Conservation (phyloP, 345 rosid genomes). For the Syzygium oleosum region DNA sequence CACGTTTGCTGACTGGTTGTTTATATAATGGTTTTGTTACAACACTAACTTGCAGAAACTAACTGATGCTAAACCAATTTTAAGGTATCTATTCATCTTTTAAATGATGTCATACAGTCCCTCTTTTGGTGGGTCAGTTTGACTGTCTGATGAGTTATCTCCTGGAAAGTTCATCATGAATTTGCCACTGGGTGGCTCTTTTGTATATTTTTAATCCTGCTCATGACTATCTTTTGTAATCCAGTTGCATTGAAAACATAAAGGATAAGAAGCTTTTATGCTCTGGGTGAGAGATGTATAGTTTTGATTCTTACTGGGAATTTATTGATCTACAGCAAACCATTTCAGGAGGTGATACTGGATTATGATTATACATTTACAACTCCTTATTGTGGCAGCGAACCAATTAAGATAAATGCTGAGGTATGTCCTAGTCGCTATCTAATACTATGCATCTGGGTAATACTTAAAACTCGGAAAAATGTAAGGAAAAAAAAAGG, state of each 20-base stretch:
- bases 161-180: background rate
- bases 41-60: background rate
- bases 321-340: slow-evolving; percentile 61
- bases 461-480: background rate
- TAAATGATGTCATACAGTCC: background rate
- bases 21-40: background rate
- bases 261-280: background rate
- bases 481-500: background rate
- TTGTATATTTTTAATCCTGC: background rate
- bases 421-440: slow-evolving; percentile 22
- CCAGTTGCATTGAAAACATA: background rate
- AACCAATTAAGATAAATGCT: slow-evolving; percentile 31
- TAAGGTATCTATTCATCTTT: background rate
- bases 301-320: background rate
- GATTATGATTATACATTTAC: slow-evolving; percentile 98
- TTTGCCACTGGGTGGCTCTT: background rate
- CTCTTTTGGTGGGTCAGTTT: background rate
- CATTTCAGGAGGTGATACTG: slow-evolving; percentile 80
- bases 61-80: background rate
- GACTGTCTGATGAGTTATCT: background rate
- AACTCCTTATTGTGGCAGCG: slow-evolving; percentile 86
- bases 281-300: background rate
- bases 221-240: background rate
- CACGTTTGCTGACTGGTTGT: background rate
- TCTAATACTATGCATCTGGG: background rate